Evolutionary conservation across 192 early-diverging fungal genomes (phyloP).

Genomic region (Gonapodya sp.): DNA sequence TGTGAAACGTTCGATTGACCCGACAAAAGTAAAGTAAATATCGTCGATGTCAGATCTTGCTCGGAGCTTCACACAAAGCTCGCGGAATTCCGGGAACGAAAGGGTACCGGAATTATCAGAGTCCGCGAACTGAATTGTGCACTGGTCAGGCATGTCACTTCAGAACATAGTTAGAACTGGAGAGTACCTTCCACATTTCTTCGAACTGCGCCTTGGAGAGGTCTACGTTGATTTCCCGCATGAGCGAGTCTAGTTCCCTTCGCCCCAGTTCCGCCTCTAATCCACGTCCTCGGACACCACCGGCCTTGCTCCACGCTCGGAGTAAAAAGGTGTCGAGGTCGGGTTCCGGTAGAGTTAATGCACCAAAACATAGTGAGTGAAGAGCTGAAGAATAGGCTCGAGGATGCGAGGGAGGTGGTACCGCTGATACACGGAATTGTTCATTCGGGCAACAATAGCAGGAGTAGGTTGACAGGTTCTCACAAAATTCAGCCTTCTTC

Average conservation of each 20-base stretch:
- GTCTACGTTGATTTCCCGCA: not conserved
- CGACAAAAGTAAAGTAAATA: not conserved
- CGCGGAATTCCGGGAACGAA: not conserved
- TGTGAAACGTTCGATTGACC: too few relatives aligned
- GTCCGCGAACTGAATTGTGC: not conserved
- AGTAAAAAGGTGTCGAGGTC: not conserved
- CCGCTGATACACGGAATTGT: not conserved
- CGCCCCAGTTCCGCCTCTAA: not conserved
- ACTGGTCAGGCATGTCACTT: not conserved
- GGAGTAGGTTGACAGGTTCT: not conserved
- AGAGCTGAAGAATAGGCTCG: not conserved
- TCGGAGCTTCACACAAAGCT: not conserved
- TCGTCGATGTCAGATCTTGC: not conserved
- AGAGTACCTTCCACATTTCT: not conserved
- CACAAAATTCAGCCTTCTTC: not conserved
- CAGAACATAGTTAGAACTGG: not conserved
- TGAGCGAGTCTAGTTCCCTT: not conserved
- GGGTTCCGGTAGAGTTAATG: not conserved
- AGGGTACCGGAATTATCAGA: not conserved
- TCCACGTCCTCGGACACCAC: not conserved
- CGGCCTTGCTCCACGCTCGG: not conserved
- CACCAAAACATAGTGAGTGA: not conserved
- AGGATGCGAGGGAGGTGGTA: not conserved
- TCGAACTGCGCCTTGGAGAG: not conserved
- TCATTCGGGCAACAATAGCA: not conserved